Evolutionary conservation across 2,329 filamentous ascomycete species (phyloP).

Genomic region (Tolypocladium inflatum): DNA sequence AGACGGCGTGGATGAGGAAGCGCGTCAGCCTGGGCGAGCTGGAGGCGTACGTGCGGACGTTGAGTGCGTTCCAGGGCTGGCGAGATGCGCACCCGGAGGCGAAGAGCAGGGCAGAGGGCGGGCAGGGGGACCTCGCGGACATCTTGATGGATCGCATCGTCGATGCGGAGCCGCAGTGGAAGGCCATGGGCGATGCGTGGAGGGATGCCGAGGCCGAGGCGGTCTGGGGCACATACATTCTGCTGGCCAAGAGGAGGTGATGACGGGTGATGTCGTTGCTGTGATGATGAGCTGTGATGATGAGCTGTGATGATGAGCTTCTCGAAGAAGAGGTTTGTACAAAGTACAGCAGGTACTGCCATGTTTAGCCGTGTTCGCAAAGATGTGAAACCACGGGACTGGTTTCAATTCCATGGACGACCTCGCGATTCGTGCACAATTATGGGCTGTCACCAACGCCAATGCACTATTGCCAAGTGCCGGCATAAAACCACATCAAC

Average conservation of each 20-base stretch:
- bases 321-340: neutral
- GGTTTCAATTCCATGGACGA: neutral
- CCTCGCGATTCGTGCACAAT: neutral
- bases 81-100: conserved; percentile 41
- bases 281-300: neutral
- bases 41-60: conserved; percentile 53
- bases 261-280: neutral
- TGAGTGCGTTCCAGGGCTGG: conserved; percentile 51
- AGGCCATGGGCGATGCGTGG: conserved; percentile 37
- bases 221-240: conserved; percentile 52
- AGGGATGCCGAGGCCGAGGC: conserved; percentile 42
- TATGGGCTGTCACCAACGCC: neutral
- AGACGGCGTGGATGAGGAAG: conserved; percentile 39
- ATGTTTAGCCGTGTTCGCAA: neutral
- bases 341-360: no score
- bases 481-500: neutral
- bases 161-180: conserved; percentile 43
- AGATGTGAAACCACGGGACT: no score
- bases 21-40: conserved; percentile 45
- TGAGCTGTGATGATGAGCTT: neutral
- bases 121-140: conserved; percentile 52
- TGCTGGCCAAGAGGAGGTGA: conserved; percentile 40
- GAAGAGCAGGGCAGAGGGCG: conserved; percentile 41
- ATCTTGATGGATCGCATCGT: conserved; percentile 50
- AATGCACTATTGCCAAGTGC: neutral